Conservation (phyloP, 768 basidiomycete species). For the Botryobasidium botryosum region DNA sequence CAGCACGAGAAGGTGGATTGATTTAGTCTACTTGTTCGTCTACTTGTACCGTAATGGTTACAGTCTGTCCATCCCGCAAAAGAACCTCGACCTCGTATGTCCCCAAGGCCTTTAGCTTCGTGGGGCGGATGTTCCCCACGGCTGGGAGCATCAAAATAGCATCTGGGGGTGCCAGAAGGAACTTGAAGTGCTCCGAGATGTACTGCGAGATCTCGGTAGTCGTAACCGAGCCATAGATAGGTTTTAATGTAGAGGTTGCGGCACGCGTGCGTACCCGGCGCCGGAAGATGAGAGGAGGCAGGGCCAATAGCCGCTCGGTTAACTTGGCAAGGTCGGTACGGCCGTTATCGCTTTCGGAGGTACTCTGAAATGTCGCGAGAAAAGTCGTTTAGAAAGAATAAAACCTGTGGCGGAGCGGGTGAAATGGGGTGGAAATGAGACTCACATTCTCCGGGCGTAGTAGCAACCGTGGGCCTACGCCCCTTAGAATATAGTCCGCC, state of each 20-base stretch:
- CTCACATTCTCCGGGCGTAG: no score
- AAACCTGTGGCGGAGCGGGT: no score
- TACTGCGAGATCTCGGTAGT: conserved; percentile 5
- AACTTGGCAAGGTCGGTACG: conserved; percentile 5
- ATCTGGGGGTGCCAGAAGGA: conserved; percentile 6
- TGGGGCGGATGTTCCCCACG: background rate
- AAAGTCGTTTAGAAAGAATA: background rate
- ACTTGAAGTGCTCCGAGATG: conserved; percentile 1
- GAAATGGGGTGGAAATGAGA: background rate
- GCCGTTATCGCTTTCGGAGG: background rate
- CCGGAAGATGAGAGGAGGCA: conserved; percentile 6
- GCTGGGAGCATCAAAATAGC: background rate
- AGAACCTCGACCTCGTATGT: conserved; percentile 2
- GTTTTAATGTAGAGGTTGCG: background rate
- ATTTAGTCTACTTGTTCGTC: background rate
- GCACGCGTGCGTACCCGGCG: conserved; percentile 1
- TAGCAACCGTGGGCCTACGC: background rate
- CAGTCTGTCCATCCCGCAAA: conserved; percentile 7
- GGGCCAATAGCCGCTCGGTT: background rate
- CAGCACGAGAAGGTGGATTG: no score
- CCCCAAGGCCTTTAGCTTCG: conserved; percentile 6
- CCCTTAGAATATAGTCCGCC: conserved; percentile 10
- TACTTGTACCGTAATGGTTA: conserved; percentile 5
- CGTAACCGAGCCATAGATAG: conserved; percentile 10
- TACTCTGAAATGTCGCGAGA: background rate